Evolutionary conservation across 805 yeast species (phyloP), one percentile per base, ranked within the genome.

Genomic region (Metschnikowia santaceciliae): DNA sequence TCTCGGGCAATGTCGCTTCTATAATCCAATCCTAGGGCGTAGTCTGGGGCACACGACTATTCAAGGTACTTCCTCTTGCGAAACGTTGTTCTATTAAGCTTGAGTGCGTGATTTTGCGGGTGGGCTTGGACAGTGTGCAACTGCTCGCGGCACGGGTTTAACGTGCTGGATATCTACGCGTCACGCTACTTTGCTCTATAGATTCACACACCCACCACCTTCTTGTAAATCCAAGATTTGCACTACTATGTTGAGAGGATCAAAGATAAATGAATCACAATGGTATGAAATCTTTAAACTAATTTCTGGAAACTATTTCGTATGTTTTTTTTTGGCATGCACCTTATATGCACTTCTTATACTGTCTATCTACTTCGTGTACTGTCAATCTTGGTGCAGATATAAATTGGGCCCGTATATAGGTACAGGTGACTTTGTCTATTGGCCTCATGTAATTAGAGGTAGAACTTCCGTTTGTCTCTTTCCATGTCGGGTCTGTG

Each of bases 401-500:
- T 15, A n/a, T 17, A 15, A 36, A 17, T 8, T 14, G 15, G 17
- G 30, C 17, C 30, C 23, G n/a, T 38, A n/a, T 14, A 20, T 13
- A 20, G 11, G 26, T 38, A 22, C 19, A 6, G 30, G 13, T 39
- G 17, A 20, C 13, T 14, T 20, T 20, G 19, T 39, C 32, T 32
- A 32, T 42, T 32, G 36, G 23, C 19, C 30, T 32, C 15, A 6
- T 11, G 6, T 20, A 6, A 13, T 58, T 74, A 92, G 59, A 92
- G 72, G 64, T 90, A 86, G 66, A 92, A 92, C 80, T 89, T 90
- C 71, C 84, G 84, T 83, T 91, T 92, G 68, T 92, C 97, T 62
- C 86, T 86, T 68, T 94, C 98, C 98, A 94, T 91, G 57, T 88
- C 96, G 3, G 97, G 85, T 60, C 89, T 82, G 71, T 90, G 96